Conservation (phyloP, 75 land plant genomes). For the Cunninghamia lanceolata region DNA sequence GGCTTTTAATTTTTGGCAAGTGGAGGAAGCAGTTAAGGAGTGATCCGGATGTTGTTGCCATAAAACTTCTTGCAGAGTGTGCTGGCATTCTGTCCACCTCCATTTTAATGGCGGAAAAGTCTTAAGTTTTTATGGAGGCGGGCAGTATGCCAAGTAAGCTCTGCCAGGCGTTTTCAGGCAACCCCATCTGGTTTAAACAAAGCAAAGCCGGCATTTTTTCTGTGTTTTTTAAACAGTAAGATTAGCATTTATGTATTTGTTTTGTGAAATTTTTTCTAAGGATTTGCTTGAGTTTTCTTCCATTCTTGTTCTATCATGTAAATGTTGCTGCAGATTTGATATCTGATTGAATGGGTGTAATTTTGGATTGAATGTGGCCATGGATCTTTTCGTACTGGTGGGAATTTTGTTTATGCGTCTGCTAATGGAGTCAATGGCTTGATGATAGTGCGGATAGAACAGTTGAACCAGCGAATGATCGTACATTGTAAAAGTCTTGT, state of each 20-base stretch:
- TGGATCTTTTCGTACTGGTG: neutral
- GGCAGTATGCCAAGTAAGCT: constrained; percentile 8
- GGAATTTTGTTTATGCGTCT: neutral
- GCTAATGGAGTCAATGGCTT: neutral
- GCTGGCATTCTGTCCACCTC: constrained; percentile 16
- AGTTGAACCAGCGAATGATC: neutral
- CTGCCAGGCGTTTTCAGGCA: constrained; percentile 8
- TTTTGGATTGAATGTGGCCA: no score
- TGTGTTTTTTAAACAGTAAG: neutral
- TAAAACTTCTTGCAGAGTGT: constrained; percentile 10
- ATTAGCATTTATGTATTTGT: no score
- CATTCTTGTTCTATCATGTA: no score
- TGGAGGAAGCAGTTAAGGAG: no score
- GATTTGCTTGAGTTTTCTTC: no score
- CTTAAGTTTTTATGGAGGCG: constrained; percentile 5
- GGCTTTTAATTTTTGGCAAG: neutral
- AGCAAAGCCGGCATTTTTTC: neutral
- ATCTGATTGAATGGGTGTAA: no score
- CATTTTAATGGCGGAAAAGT: neutral
- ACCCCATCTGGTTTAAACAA: neutral
- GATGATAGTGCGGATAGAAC: neutral
- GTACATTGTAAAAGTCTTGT: neutral
- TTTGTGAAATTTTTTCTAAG: no score
- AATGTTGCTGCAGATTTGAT: no score
- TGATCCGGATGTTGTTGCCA: constrained; percentile 9